Percentiles rank a stretch among this genome's conserved stretches.
Evolutionary conservation across 768 basidiomycete species (phyloP).

Genomic region (Suillus cothurnatus): DNA sequence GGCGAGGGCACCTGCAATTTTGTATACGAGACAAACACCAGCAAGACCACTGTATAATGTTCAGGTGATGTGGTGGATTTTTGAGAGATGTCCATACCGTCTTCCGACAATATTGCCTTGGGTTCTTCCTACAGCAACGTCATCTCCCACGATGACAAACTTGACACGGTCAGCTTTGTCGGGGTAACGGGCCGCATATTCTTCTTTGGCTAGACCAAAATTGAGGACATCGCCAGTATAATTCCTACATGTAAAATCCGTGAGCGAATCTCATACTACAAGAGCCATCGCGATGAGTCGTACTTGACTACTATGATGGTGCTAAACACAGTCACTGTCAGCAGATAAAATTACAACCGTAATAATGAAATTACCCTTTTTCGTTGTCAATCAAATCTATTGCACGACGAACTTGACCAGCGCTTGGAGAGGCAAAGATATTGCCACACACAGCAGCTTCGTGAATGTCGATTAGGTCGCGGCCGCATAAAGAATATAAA

Average conservation of each 20-base stretch:
- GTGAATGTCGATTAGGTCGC: constrained; percentile 2
- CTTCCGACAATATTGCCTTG: constrained; percentile 87
- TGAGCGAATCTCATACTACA: constrained; percentile 9
- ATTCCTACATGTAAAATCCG: constrained; percentile 48
- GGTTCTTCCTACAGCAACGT: constrained; percentile 81
- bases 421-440: constrained; percentile 89
- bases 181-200: constrained; percentile 71
- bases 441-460: constrained; percentile 82
- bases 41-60: constrained; percentile 66
- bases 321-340: constrained; percentile 36
- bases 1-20: constrained; percentile 86
- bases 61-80: not conserved
- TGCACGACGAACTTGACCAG: constrained; percentile 78
- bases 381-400: constrained; percentile 77
- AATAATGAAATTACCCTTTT: constrained; percentile 54
- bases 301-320: constrained; percentile 86
- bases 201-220: constrained; percentile 88
- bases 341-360: not conserved
- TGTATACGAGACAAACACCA: constrained; percentile 84
- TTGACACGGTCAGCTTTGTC: constrained; percentile 66
- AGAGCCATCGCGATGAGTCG: constrained; percentile 5
- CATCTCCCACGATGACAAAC: constrained; percentile 86
- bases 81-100: constrained; percentile 43
- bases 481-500: not conserved
- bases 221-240: constrained; percentile 92